These are phyloP conservation scores for Penicillium roqueforti DNA, from an alignment of 495 filamentous ascomycete species.

Conservation along the genomic window DNA sequence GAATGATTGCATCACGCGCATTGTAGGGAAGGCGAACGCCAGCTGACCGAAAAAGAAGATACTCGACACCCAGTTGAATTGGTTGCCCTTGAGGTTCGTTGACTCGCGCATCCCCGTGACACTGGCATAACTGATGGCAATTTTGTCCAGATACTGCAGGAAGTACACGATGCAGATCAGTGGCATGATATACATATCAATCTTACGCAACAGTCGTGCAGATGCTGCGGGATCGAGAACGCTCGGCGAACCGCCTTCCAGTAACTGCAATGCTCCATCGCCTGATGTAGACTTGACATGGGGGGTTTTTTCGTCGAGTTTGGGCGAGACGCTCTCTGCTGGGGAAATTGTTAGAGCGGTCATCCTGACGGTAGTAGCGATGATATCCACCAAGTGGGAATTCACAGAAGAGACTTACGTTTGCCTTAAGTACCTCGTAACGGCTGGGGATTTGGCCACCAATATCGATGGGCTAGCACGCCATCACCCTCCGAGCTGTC, in stretches of 20 bases:
- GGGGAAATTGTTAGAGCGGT: neutral
- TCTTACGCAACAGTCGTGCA: constrained; percentile 30
- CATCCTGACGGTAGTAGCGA: neutral
- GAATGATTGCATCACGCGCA: constrained; percentile 35
- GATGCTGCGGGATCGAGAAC: neutral
- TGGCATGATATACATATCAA: constrained; percentile 47
- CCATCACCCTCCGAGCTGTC: neutral
- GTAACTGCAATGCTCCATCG: constrained; percentile 2
- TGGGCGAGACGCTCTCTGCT: neutral
- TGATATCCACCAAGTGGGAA: neutral
- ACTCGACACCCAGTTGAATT: constrained; percentile 43
- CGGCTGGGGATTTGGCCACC: neutral
- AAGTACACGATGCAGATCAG: constrained; percentile 28
- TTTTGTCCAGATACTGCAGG: constrained; percentile 49
- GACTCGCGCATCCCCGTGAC: constrained; percentile 2
- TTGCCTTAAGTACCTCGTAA: neutral
- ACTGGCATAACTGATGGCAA: constrained; percentile 32
- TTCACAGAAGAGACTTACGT: neutral
- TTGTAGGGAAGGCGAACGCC: neutral
- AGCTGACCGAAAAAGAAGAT: constrained; percentile 40
- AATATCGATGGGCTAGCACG: neutral
- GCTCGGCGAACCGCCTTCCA: neutral
- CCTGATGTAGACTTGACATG: neutral
- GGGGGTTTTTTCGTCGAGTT: neutral
- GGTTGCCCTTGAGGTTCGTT: constrained; percentile 28